Percentiles rank a stretch among this genome's conserved stretches.
phyloP scores from a whole-genome alignment of 2,329 filamentous ascomycete genomes.

The Lecanosticta acicola region DNA sequence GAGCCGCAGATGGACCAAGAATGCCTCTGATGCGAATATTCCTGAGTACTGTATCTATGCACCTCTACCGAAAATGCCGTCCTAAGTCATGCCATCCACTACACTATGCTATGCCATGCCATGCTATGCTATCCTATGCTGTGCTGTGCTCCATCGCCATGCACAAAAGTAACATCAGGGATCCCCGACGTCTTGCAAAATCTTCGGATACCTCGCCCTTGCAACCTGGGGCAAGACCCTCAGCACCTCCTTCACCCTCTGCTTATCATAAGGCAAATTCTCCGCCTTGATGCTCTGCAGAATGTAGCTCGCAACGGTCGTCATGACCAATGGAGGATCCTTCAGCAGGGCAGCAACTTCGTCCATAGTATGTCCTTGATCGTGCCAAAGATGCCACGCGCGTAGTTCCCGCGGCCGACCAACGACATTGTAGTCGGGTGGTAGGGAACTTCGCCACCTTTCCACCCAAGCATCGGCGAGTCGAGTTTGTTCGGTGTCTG shows the following conservation, averaged over 20 bases:
- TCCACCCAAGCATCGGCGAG: slow-evolving; percentile 9
- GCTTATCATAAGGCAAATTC: slow-evolving; percentile 44
- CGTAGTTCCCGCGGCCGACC: slow-evolving; percentile 30
- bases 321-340: slow-evolving; percentile 52
- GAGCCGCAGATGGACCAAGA: no score
- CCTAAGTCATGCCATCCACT: no score
- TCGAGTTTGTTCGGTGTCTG: slow-evolving; percentile 5
- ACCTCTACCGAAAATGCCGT: no score
- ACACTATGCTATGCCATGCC: neutral
- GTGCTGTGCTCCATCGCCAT: no score
- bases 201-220: neutral
- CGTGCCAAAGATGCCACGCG: slow-evolving; percentile 62
- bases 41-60: no score
- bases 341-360: slow-evolving; percentile 53
- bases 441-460: slow-evolving; percentile 7
- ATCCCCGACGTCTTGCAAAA: neutral
- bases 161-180: neutral
- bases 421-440: slow-evolving; percentile 7
- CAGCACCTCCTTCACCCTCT: slow-evolving; percentile 18
- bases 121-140: neutral
- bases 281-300: slow-evolving; percentile 51
- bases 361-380: slow-evolving; percentile 45
- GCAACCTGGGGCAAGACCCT: neutral
- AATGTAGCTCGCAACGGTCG: slow-evolving; percentile 56
- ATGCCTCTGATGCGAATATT: no score